These are phyloP conservation scores for Dactylorhiza incarnata DNA, from an alignment of 106 monocot genomes.

Conservation along the genomic window DNA sequence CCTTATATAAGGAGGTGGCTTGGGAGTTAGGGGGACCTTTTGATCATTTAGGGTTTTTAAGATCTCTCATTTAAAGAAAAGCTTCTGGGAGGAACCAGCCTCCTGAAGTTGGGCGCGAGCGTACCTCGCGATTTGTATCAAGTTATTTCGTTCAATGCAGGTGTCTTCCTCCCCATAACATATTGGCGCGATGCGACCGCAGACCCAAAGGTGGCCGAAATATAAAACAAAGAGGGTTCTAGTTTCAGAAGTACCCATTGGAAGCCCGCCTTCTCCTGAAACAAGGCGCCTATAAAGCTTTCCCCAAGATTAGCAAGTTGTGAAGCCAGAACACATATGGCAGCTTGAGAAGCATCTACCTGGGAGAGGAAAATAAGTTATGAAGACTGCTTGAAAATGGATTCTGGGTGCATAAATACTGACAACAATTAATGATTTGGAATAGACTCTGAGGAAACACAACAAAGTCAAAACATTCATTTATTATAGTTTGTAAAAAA, in stretches of 20 bases:
- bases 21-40: no score
- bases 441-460: not conserved
- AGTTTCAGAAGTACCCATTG: slow-evolving; percentile 38
- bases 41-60: no score
- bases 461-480: not conserved
- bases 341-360: slow-evolving; percentile 46
- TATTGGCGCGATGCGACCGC: no score
- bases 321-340: slow-evolving; percentile 62
- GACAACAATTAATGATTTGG: not conserved
- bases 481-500: not conserved
- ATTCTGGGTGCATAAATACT: not conserved
- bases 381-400: not conserved
- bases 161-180: no score
- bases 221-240: not conserved
- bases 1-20: no score
- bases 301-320: slow-evolving; percentile 77
- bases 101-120: no score
- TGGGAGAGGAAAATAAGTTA: slow-evolving; percentile 12
- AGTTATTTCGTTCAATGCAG: no score
- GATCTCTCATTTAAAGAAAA: no score
- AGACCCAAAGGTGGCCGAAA: no score
- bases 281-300: slow-evolving; percentile 60
- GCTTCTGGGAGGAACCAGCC: no score
- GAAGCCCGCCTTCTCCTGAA: slow-evolving; percentile 73
- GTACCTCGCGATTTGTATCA: no score